Conservation (phyloP, 768 basidiomycete genomes). For the Rhizopogon rudus region DNA sequence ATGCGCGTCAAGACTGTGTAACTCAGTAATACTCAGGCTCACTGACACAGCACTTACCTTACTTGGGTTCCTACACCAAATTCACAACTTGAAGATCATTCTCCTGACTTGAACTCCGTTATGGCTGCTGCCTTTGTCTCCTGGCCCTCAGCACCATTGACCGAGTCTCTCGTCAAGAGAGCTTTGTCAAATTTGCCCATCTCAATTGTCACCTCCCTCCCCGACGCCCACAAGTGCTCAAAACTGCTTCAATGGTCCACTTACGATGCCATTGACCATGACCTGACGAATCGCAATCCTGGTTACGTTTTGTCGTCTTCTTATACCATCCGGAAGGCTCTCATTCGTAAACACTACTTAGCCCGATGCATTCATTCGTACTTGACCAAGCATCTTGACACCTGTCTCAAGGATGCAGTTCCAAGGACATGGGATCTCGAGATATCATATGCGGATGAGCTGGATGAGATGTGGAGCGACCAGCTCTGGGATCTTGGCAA, state of each 20-base stretch:
- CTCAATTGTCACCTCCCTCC: constrained; percentile 23
- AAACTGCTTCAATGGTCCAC: constrained; percentile 74
- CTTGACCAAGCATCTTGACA: constrained; percentile 61
- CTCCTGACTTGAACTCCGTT: not conserved
- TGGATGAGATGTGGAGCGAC: constrained; percentile 90
- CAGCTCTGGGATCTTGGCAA: constrained; percentile 86
- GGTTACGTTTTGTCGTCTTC: constrained; percentile 63
- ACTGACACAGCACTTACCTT: too few species aligned
- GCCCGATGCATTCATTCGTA: constrained; percentile 70
- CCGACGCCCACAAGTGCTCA: constrained; percentile 12
- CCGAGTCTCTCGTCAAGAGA: constrained; percentile 40
- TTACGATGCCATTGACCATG: constrained; percentile 84
- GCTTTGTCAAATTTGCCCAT: constrained; percentile 32
- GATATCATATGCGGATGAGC: constrained; percentile 85
- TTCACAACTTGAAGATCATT: too few species aligned
- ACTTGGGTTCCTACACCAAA: too few species aligned
- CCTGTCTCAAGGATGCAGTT: constrained; percentile 47
- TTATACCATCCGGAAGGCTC: constrained; percentile 85
- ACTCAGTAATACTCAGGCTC: too few species aligned
- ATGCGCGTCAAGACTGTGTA: not conserved
- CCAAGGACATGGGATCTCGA: constrained; percentile 85
- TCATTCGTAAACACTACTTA: constrained; percentile 93
- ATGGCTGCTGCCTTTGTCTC: constrained; percentile 35
- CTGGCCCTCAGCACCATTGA: constrained; percentile 54
- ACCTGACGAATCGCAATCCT: constrained; percentile 51